Percentiles rank a stretch among this genome's conserved stretches.
Conservation (phyloP, 108 stramenopile genomes). For the Fistulifera pelliculosa region DNA sequence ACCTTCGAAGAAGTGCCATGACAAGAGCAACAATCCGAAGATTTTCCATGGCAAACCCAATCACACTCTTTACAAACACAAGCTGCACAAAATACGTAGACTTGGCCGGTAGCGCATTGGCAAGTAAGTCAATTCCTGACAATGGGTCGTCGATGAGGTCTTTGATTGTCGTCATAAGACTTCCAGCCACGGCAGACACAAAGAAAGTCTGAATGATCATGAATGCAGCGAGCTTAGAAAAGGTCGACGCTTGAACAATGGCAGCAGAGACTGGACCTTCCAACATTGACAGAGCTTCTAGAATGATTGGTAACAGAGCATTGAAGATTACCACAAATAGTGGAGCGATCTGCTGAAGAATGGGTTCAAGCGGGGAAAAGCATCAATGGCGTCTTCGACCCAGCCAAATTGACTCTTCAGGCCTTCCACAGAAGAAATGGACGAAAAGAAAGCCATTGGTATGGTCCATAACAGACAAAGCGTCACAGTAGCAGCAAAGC, state of each 20-base stretch:
- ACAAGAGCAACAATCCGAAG: constrained; percentile 35
- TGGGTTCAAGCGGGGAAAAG: constrained; percentile 16
- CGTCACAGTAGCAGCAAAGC: constrained; percentile 16
- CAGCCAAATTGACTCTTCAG: constrained; percentile 23
- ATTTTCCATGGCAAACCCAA: constrained; percentile 40
- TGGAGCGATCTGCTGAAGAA: constrained; percentile 30
- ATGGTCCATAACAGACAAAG: constrained; percentile 42
- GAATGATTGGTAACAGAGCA: constrained; percentile 23
- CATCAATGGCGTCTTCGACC: constrained; percentile 19
- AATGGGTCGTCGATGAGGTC: constrained; percentile 9
- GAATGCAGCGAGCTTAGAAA: constrained; percentile 47
- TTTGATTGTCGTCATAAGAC: neutral
- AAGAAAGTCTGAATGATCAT: constrained; percentile 53
- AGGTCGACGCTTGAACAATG: constrained; percentile 36
- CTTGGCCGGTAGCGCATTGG: constrained; percentile 30
- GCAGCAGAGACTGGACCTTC: constrained; percentile 37
- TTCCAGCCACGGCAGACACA: constrained; percentile 9
- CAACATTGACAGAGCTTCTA: constrained; percentile 14
- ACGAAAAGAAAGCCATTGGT: constrained; percentile 35
- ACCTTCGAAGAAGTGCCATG: constrained; percentile 25
- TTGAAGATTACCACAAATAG: constrained; percentile 29
- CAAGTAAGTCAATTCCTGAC: constrained; percentile 23
- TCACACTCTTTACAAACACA: constrained; percentile 39
- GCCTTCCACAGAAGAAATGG: constrained; percentile 22
- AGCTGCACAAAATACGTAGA: constrained; percentile 35